Base-by-base conservation (phyloP, 495 filamentous ascomycete species). In the Neurospora cerealis region DNA sequence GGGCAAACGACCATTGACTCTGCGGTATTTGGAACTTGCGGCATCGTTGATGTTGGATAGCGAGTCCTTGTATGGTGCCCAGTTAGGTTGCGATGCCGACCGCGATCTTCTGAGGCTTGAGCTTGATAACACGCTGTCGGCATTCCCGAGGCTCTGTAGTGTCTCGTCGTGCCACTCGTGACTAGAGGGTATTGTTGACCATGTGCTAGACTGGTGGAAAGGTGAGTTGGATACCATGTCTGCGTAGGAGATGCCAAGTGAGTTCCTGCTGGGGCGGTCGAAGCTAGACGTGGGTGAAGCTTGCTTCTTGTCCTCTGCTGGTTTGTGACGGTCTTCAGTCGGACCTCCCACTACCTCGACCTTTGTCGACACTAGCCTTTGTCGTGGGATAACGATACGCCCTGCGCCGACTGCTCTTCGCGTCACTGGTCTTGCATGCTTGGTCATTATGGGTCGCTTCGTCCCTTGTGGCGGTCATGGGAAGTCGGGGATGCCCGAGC, bases 241-340 rank as follows among this genome's bases (percentile, higher is more conserved):
- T 44, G 75, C 74, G 70, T 81, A 83, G n/a, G 77, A 77, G 38
- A 84, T 81, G 8, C 80, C 80, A 3, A 82, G 74, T 11, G 79
- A 79, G 70, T 80, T 78, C 37, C 75, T 75, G 17, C 73, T 17
- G 2, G 54, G 54, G 24, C 54, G 54, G 54, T 66, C 32, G 28
- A 66, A 66, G 54, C 54, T 66, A 8, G 54, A 28, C 15, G 54
- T 66, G 24, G 54, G 28, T 66, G 54, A 36, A 32, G 54, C 13
- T 66, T 66, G 54, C 54, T 66, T 66, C 28, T 36, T 19, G 3
- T 66, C 28, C 28, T 34, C 11, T 28, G 48, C 5, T 60, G 11
- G 21, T 60, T 15, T 60, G 48, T 60, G 21, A 0, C 11, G 13
- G 48, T 28, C 24, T 28, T 60, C 54, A 1, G 13, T 19, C 1